Conservation (phyloP, 306 rosid genomes). For the Quercus agrifolia region DNA sequence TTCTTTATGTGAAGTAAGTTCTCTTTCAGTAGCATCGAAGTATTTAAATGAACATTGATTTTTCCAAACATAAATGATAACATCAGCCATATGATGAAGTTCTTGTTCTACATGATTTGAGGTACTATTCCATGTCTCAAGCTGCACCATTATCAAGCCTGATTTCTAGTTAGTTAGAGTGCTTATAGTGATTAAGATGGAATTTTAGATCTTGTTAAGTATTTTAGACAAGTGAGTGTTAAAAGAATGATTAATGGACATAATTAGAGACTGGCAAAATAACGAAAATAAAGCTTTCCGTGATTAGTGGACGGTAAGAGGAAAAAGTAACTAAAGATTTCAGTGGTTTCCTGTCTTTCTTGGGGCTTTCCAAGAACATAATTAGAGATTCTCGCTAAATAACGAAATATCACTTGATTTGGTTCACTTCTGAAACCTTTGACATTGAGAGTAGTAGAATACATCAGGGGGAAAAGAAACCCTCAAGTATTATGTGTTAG, state of each 20-base stretch:
- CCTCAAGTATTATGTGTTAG: not conserved
- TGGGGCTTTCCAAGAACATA: not conserved
- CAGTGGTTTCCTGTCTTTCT: not conserved
- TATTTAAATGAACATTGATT: slow-evolving; percentile 8
- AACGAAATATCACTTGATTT: not conserved
- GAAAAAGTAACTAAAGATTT: not conserved
- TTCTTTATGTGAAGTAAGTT: slow-evolving; percentile 8
- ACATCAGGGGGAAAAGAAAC: not conserved
- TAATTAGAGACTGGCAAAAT: no score
- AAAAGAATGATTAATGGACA: not conserved
- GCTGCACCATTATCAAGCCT: not conserved
- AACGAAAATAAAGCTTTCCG: no score
- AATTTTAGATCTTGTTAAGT: not conserved
- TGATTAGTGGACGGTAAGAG: not conserved
- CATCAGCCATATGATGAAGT: not conserved
- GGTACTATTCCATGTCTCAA: not conserved
- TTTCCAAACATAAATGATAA: not conserved
- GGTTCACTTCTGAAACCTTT: not conserved
- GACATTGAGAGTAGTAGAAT: not conserved
- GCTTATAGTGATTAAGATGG: not conserved
- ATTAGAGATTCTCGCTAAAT: not conserved
- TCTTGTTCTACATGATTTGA: not conserved
- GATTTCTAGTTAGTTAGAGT: not conserved
- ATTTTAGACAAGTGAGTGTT: not conserved
- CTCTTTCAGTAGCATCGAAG: not conserved